Conservation (phyloP, 2,329 filamentous ascomycete genomes). For the Elsinoe ampelina region DNA sequence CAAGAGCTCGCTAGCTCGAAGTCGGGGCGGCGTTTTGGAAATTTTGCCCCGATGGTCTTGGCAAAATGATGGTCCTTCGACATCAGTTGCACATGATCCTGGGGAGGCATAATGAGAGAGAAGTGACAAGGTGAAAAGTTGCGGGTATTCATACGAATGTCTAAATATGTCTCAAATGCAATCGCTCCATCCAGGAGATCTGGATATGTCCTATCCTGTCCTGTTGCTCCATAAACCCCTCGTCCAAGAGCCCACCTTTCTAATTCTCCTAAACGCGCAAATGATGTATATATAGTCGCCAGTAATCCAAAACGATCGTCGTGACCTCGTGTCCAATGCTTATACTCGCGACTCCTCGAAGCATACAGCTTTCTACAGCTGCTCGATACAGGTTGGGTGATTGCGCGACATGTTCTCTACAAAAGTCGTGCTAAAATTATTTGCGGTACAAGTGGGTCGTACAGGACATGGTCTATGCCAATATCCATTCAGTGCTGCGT, state of each 20-base stretch:
- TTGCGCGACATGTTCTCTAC: background rate
- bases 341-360: background rate
- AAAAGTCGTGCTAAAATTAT: background rate
- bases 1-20: constrained; percentile 5
- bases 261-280: background rate
- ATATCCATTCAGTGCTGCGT: constrained; percentile 89
- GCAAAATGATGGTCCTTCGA: background rate
- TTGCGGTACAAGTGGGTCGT: background rate
- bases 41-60: constrained; percentile 12
- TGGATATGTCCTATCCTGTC: background rate
- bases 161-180: constrained; percentile 5
- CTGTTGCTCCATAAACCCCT: background rate
- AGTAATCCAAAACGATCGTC: background rate
- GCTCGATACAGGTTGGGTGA: background rate
- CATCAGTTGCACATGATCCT: background rate
- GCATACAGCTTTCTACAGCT: background rate
- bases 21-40: constrained; percentile 10
- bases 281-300: background rate
- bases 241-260: background rate
- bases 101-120: background rate
- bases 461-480: constrained; percentile 33
- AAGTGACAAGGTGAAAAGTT: background rate
- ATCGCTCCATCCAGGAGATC: background rate
- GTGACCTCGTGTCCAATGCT: constrained; percentile 3
- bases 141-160: constrained; percentile 6